Evolutionary conservation across 176 grass and related monocot genomes (phyloP).

Genomic region (Bothriochloa decipiens): DNA sequence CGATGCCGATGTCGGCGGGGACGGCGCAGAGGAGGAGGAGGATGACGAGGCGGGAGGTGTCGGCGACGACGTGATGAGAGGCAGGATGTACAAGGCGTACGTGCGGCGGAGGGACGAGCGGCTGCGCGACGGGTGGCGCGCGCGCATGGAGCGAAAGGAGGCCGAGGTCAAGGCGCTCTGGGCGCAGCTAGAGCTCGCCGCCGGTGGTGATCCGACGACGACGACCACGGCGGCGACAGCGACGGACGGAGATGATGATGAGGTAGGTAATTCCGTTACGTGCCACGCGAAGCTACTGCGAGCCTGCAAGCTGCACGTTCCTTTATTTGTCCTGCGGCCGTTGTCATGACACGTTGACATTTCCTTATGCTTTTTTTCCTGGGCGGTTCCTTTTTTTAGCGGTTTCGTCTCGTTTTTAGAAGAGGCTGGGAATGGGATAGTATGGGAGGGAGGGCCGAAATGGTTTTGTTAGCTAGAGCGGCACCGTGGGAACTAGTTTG

Average conservation of each 20-base stretch:
- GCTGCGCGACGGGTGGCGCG: conserved; percentile 53
- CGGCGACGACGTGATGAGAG: conserved; percentile 33
- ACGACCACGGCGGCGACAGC: neutral
- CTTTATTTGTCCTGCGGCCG: neutral
- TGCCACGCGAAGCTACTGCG: neutral
- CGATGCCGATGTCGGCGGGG: neutral
- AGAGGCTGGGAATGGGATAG: neutral
- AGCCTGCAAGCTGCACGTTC: neutral
- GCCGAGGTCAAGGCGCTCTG: conserved; percentile 71
- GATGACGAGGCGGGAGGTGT: neutral
- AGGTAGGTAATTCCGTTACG: conserved; percentile 52
- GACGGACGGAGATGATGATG: conserved; percentile 27
- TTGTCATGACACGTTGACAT: conserved; percentile 27
- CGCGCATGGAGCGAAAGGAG: conserved; percentile 68
- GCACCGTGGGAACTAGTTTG: too few relatives aligned
- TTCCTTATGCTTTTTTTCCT: neutral
- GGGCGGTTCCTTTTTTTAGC: conserved; percentile 14
- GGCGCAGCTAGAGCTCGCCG: conserved; percentile 52
- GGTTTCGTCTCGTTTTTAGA: neutral
- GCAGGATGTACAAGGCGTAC: conserved; percentile 63
- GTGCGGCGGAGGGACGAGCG: conserved; percentile 64
- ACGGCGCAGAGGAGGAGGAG: neutral
- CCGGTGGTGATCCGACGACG: neutral
- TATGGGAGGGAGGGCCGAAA: neutral
- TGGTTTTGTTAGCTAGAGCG: neutral